Evolutionary conservation across 352 stramenopile genomes (phyloP).

Genomic region (Phytophthora constricta): DNA sequence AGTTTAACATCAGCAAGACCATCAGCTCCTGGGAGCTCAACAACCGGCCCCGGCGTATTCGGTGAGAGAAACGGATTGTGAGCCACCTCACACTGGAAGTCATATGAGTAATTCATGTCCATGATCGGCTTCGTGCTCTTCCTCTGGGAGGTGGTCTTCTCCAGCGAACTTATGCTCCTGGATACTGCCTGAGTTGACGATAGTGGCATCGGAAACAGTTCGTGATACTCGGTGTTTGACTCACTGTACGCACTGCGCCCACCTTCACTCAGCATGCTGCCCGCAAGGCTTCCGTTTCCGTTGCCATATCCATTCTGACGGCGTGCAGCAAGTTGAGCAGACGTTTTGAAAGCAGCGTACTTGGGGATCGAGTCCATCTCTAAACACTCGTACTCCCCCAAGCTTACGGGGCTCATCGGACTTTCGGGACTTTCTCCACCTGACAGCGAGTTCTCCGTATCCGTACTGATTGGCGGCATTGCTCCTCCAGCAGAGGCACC

Average conservation of each 20-base stretch:
- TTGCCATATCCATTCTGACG: slow-evolving; percentile 20
- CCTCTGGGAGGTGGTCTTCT: slow-evolving; percentile 9
- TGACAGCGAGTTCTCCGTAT: slow-evolving; percentile 22
- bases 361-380: slow-evolving; percentile 79
- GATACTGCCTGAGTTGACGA: slow-evolving; percentile 22
- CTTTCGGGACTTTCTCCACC: slow-evolving; percentile 31
- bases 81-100: slow-evolving; percentile 60
- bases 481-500: slow-evolving; percentile 13
- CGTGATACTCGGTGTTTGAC: slow-evolving; percentile 30
- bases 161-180: slow-evolving; percentile 32
- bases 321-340: slow-evolving; percentile 34
- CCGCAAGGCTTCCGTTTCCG: slow-evolving; percentile 26
- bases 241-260: slow-evolving; percentile 27
- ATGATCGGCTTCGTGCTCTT: slow-evolving; percentile 50
- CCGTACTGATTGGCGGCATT: slow-evolving; percentile 2
- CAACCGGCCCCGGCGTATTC: slow-evolving; percentile 16
- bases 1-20: neutral
- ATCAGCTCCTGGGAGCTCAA: neutral
- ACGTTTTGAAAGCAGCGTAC: slow-evolving; percentile 74
- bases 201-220: slow-evolving; percentile 41
- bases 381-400: slow-evolving; percentile 76
- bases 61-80: slow-evolving; percentile 63
- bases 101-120: slow-evolving; percentile 72
- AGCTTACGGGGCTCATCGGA: slow-evolving; percentile 57
- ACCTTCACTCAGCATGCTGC: slow-evolving; percentile 33